Evolutionary conservation across 805 yeast species (phyloP).

Genomic region (Helenozyma baotianmanensis): DNA sequence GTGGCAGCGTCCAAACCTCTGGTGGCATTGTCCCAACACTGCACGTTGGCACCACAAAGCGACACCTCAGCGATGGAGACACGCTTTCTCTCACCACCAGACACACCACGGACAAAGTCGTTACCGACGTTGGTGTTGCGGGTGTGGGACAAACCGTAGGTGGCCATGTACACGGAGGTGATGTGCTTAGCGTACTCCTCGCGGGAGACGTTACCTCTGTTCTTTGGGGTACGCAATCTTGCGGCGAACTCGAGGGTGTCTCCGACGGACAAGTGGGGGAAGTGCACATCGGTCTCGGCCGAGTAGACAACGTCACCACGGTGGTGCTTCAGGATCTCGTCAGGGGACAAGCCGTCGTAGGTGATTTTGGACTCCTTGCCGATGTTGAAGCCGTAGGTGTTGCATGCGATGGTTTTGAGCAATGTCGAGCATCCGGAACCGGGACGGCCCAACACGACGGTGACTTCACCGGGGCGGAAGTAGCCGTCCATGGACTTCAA

Average conservation of each 20-base stretch:
- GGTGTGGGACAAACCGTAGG: slow-evolving; percentile 52
- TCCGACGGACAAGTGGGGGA: slow-evolving; percentile 64
- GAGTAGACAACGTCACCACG: slow-evolving; percentile 69
- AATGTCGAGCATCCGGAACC: slow-evolving; percentile 78
- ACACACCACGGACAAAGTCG: slow-evolving; percentile 62
- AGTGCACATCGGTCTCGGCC: slow-evolving; percentile 65
- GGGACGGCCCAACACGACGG: slow-evolving; percentile 75
- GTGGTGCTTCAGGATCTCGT: slow-evolving; percentile 47
- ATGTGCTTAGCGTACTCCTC: slow-evolving; percentile 43
- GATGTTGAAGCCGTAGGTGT: slow-evolving; percentile 56
- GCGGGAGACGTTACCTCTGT: slow-evolving; percentile 58
- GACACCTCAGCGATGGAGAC: slow-evolving; percentile 66
- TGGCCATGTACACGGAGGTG: slow-evolving; percentile 42
- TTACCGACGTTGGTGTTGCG: slow-evolving; percentile 58
- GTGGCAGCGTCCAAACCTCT: slow-evolving; percentile 70
- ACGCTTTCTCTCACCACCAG: slow-evolving; percentile 72
- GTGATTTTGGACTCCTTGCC: slow-evolving; percentile 42
- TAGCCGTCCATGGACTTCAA: slow-evolving; percentile 64
- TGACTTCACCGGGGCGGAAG: slow-evolving; percentile 57
- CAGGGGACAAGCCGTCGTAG: slow-evolving; percentile 52
- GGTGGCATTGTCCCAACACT: slow-evolving; percentile 67
- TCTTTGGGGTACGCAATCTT: slow-evolving; percentile 55
- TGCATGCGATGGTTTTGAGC: slow-evolving; percentile 59
- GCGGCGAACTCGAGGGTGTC: slow-evolving; percentile 64
- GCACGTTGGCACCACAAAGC: slow-evolving; percentile 43